phyloP scores from a whole-genome alignment of 306 rosid genomes.

The Vigna mungo region DNA sequence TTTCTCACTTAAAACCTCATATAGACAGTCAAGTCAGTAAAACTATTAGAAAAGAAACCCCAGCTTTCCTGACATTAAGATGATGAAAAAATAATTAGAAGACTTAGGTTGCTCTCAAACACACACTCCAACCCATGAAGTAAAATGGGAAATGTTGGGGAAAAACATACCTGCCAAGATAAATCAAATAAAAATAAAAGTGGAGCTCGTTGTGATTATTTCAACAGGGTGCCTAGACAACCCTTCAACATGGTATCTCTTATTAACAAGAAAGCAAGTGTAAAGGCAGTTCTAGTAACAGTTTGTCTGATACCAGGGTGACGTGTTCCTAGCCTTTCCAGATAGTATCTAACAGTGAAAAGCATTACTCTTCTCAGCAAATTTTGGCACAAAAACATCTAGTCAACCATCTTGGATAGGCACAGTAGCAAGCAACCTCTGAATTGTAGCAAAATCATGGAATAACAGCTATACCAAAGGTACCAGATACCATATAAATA shows the following conservation, averaged over 20 bases:
- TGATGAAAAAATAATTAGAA: background rate
- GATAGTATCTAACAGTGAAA: conserved; percentile 1
- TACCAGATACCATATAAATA: background rate
- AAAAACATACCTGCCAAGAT: background rate
- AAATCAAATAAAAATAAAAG: conserved; percentile 3
- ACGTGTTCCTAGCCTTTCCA: conserved; percentile 10
- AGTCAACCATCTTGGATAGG: background rate
- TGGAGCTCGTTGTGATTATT: background rate
- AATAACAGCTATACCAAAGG: background rate
- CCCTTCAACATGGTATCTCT: background rate
- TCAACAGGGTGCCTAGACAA: conserved; percentile 22
- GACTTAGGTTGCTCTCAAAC: background rate
- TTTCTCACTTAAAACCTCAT: background rate
- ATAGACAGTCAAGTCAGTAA: background rate
- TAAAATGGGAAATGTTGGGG: background rate
- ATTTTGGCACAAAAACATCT: background rate
- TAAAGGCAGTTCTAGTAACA: background rate
- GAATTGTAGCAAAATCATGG: background rate
- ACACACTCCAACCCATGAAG: background rate
- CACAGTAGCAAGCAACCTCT: conserved; percentile 21
- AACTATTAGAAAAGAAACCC: background rate
- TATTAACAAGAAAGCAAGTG: background rate
- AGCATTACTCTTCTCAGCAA: background rate
- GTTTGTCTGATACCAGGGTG: background rate
- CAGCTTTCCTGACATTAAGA: background rate